Evolutionary conservation across 2,329 filamentous ascomycete genomes (phyloP), one percentile per base, ranked within the genome.

Genomic region (Trichoderma gracile): DNA sequence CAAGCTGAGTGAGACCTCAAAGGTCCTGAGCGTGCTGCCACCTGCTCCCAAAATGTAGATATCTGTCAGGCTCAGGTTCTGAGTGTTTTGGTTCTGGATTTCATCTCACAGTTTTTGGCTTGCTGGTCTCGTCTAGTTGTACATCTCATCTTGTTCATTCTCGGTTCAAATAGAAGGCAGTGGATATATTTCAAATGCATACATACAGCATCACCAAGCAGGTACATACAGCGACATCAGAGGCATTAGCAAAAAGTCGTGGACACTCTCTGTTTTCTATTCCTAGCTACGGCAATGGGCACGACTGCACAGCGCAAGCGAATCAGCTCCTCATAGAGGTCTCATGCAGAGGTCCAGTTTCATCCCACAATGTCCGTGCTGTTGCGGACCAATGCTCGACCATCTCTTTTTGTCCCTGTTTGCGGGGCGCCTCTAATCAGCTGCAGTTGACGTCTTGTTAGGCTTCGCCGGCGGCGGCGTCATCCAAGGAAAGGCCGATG

Each of bases 401-500:
- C 9, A 5, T 46, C 46, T 8, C 33, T 14, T 10, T 1, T 30
- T 30, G 33, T 38, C 33, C 33, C 33, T 14, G 10, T 9, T 38
- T 50, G 3, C 10, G 25, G 14, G 17, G 33, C 46, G 6, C 10
- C 10, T 12, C 42, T 50, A 70, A 23, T 68, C 68, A 15, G 74
- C 74, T 25, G 74, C 67, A 5, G 77, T 69, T 10, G 79, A 72
- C 2, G 78, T 65, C 69, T 75, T 77, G 40, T 72, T 54, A 45
- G 73, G 52, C 52, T 81, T 77, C 57, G 73, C 73, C 19, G 76
- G 69, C 46, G 82, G 69, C 46, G 82, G 78, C 54, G 90, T 94
- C 81, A 97, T 89, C 93, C 93, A 98, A 14, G 91, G 89, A 79
- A 98, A 98, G 3, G 94, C 94, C 65, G 92, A 95, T 15, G 91